phyloP scores from a whole-genome alignment of 768 basidiomycete genomes.

The Tylopilus balloui region DNA sequence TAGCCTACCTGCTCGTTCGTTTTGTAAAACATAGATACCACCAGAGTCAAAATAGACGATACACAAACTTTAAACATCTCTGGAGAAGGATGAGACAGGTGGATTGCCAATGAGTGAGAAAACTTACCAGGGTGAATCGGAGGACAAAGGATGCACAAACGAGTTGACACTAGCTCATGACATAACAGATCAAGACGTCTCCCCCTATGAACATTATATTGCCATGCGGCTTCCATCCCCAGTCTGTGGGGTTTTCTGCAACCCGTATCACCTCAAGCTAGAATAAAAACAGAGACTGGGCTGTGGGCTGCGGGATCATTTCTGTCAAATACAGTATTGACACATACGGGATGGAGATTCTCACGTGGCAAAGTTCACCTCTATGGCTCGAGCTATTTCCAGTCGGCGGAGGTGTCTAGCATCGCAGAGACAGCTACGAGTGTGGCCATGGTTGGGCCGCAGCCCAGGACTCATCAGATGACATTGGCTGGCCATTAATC shows the following conservation, averaged over 20 bases:
- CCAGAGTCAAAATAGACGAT: not conserved
- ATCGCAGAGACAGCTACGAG: not conserved
- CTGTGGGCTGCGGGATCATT: not conserved
- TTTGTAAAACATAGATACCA: slow-evolving; percentile 1
- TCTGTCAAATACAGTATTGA: not conserved
- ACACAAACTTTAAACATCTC: not conserved
- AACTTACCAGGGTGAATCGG: not conserved
- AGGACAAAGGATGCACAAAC: not conserved
- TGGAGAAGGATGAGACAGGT: not conserved
- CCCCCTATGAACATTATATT: slow-evolving; percentile 35
- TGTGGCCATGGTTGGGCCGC: not conserved
- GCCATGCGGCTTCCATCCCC: not conserved
- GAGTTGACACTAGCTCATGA: not conserved
- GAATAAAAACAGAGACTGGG: not conserved
- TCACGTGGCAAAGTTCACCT: not conserved
- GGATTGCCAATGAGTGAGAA: not conserved
- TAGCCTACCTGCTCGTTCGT: slow-evolving; percentile 35
- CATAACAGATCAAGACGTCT: slow-evolving; percentile 26
- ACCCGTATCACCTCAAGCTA: not conserved
- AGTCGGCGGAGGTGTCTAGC: not conserved
- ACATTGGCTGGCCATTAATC: too few relatives aligned
- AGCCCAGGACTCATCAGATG: too few relatives aligned
- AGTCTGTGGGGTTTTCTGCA: not conserved
- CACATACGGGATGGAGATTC: not conserved
- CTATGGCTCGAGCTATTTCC: not conserved